Evolutionary conservation across 208 protist genomes (phyloP), one percentile per base, ranked within the genome.

Genomic region (Acanthamoeba divionensis): DNA sequence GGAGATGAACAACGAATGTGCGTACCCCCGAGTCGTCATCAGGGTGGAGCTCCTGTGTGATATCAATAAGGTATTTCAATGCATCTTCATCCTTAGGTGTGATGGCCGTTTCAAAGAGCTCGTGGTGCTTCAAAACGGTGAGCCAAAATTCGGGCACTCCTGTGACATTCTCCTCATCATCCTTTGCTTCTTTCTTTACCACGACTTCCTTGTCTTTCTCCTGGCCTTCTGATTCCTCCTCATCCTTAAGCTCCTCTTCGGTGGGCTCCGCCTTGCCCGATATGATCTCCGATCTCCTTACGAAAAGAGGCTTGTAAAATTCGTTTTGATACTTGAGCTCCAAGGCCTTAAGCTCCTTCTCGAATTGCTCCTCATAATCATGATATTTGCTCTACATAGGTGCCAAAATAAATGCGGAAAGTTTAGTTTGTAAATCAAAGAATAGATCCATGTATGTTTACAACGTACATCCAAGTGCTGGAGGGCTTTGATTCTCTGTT

Each of bases 81-180:
- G 52, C 52, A 31, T 52, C 48, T 33, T 80, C 66, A 52, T 90
- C 85, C 85, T 90, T 54, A 24, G 77, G 66, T 41, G n/a, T 83
- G 48, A 90, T 82, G 66, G 45, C 66, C 12, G 13, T 31, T 54
- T 62, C 69, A 57, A 91, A 9, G 29, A 91, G 24, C 13, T 55
- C 54, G 87, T 92, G 62, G 45, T 67, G 24, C 33, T 50, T 48
- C 57, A 93, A 90, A 1, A 69, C 89, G 10, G 54, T 75, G 62
- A 90, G 79, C 91, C 91, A 93, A 73, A 93, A 93, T n/a, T 91
- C 79, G 36, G 71, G 80, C 38, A 93, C 62, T 44, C 91, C 91
- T 38, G 71, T 60, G 55, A 88, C 36, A 38, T 45, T 41, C 60
- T 65, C 80, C 38, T 65, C 33, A 38, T 26, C 36, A 13, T 65